phyloP scores from a whole-genome alignment of 1,139 yeast species.

The Kodamaea alishanica region DNA sequence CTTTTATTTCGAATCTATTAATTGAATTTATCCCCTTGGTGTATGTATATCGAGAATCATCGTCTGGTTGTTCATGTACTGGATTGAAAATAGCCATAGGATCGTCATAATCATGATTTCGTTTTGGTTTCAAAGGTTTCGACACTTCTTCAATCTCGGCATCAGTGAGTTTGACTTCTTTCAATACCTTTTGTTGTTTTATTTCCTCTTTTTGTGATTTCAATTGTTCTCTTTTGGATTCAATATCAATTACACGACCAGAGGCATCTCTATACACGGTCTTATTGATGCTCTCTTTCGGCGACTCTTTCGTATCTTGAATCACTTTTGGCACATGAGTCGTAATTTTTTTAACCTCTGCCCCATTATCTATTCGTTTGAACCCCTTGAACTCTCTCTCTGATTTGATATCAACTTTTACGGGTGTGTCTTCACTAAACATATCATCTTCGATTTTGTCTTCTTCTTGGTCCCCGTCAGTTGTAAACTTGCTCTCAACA shows the following conservation, averaged over 20 bases:
- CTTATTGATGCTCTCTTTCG: slow-evolving; percentile 15
- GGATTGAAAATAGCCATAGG: slow-evolving; percentile 57
- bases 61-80: slow-evolving; percentile 16
- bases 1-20: slow-evolving; percentile 71
- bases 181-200: slow-evolving; percentile 28
- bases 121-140: slow-evolving; percentile 27
- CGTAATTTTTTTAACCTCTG: slow-evolving; percentile 10
- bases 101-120: slow-evolving; percentile 50
- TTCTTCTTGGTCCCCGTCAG: slow-evolving; percentile 14
- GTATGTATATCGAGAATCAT: slow-evolving; percentile 11
- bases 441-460: slow-evolving; percentile 17
- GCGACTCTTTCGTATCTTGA: slow-evolving; percentile 6
- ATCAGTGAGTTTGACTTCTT: slow-evolving; percentile 43
- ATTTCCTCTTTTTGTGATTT: slow-evolving; percentile 25
- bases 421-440: slow-evolving; percentile 21
- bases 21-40: slow-evolving; percentile 54
- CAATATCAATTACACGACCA: slow-evolving; percentile 50
- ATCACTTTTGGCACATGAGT: slow-evolving; percentile 1
- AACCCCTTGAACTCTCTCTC: slow-evolving; percentile 29
- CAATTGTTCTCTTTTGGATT: slow-evolving; percentile 25
- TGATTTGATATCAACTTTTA: slow-evolving; percentile 15
- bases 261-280: slow-evolving; percentile 60
- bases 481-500: slow-evolving; percentile 16
- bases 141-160: slow-evolving; percentile 11
- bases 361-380: slow-evolving; percentile 35